Conservation (phyloP, 2,329 filamentous ascomycete genomes). For the Ophiocordyceps polyrhachis-furcata region DNA sequence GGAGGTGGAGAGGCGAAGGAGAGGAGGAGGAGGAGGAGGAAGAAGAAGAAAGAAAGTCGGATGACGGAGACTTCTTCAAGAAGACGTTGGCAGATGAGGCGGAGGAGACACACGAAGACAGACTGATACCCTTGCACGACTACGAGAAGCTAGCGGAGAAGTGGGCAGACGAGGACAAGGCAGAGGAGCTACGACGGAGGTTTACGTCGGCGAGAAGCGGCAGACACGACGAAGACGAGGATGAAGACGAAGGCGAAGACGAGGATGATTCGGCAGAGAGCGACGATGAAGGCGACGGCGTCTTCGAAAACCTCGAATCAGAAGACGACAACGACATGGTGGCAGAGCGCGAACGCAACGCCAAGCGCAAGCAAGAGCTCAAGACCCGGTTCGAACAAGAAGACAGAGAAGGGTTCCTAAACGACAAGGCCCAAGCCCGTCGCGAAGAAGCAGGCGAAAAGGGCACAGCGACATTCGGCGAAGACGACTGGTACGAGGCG, state of each 20-base stretch:
- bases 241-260: constrained; percentile 32
- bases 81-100: constrained; percentile 48
- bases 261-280: constrained; percentile 14
- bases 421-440: constrained; percentile 65
- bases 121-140: constrained; percentile 60
- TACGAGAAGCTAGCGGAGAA: constrained; percentile 67
- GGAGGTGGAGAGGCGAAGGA: constrained; percentile 58
- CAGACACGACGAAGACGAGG: constrained; percentile 21
- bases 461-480: constrained; percentile 42
- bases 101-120: constrained; percentile 46
- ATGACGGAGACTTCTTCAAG: constrained; percentile 46
- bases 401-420: constrained; percentile 87
- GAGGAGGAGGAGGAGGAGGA: constrained; percentile 30
- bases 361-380: constrained; percentile 81
- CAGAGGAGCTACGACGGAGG: constrained; percentile 53
- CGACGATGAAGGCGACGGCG: constrained; percentile 56
- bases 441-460: constrained; percentile 33
- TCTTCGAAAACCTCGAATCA: constrained; percentile 64
- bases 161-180: constrained; percentile 63
- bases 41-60: constrained; percentile 20
- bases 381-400: constrained; percentile 92
- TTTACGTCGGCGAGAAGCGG: constrained; percentile 48
- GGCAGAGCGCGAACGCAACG: constrained; percentile 78
- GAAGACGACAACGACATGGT: constrained; percentile 38
- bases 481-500: constrained; percentile 96